phyloP scores from a whole-genome alignment of 2,329 filamentous ascomycete species.

The Beauveria varroae region DNA sequence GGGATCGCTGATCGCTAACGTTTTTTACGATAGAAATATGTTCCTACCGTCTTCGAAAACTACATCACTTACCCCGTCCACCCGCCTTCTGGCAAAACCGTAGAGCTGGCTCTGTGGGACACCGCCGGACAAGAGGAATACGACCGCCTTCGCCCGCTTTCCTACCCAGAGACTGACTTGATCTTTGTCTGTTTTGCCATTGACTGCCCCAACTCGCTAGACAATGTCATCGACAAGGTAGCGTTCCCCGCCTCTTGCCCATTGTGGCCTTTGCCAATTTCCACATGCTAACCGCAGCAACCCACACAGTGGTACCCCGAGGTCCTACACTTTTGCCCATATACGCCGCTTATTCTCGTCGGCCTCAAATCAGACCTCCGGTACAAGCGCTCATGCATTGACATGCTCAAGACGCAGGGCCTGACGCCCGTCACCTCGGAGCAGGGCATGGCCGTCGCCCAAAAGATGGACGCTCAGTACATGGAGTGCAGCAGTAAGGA shows the following conservation, averaged over 20 bases:
- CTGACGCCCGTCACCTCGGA: conserved; percentile 89
- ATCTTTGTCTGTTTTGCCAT: conserved; percentile 99
- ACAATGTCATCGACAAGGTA: conserved; percentile 99
- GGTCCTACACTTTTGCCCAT: conserved; percentile 97
- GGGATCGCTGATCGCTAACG: conserved; percentile 7
- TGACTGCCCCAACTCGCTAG: conserved; percentile 94
- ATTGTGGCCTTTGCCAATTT: too few relatives aligned
- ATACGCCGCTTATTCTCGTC: conserved; percentile 89
- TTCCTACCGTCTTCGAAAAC: conserved; percentile 98
- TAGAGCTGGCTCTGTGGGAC: conserved; percentile 96
- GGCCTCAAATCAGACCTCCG: conserved; percentile 96
- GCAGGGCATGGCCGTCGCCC: conserved; percentile 79
- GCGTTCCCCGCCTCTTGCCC: too few relatives aligned
- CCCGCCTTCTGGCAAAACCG: conserved; percentile 79
- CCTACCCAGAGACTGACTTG: conserved; percentile 95
- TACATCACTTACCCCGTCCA: conserved; percentile 98
- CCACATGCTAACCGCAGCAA: neutral
- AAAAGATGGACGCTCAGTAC: conserved; percentile 91
- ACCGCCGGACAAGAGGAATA: conserved; percentile 98
- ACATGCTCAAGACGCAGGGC: conserved; percentile 96
- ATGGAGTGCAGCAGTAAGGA: conserved; percentile 99
- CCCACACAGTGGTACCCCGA: conserved; percentile 86
- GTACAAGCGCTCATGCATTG: conserved; percentile 91
- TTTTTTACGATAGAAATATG: conserved; percentile 72
- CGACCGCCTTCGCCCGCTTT: conserved; percentile 87